These are phyloP conservation scores for Croton laevigatus DNA, from an alignment of 441 rosid species.

Conservation along the genomic window DNA sequence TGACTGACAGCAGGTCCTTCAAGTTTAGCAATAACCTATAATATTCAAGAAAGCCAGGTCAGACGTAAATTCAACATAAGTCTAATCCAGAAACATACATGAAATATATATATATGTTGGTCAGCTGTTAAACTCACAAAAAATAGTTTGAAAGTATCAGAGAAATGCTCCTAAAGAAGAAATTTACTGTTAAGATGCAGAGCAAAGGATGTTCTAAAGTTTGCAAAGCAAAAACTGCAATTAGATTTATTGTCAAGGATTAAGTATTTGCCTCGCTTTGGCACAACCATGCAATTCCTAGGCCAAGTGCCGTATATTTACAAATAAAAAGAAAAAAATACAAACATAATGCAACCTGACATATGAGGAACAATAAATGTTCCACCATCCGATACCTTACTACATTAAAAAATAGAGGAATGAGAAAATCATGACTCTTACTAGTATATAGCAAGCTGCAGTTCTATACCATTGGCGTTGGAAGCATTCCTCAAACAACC, in stretches of 20 bases:
- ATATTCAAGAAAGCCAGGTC: background rate
- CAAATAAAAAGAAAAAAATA: background rate
- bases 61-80: background rate
- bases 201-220: too few relatives aligned
- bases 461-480: slow-evolving; percentile 98
- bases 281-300: background rate
- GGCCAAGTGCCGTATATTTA: background rate
- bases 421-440: slow-evolving; percentile 41
- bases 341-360: background rate
- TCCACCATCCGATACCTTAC: background rate
- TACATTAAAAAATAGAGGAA: background rate
- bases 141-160: background rate
- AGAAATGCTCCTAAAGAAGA: too few relatives aligned
- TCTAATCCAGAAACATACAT: too few relatives aligned
- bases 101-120: too few relatives aligned
- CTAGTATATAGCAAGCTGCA: slow-evolving; percentile 98
- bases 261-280: background rate
- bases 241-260: background rate
- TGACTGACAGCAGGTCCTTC: slow-evolving; percentile 99
- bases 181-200: too few relatives aligned
- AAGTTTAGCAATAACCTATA: slow-evolving; percentile 94
- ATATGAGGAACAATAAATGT: background rate
- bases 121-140: background rate
- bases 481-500: slow-evolving; percentile 98
- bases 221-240: background rate